Evolutionary conservation across 306 rosid genomes (phyloP).

Genomic region (Fagus sylvatica): DNA sequence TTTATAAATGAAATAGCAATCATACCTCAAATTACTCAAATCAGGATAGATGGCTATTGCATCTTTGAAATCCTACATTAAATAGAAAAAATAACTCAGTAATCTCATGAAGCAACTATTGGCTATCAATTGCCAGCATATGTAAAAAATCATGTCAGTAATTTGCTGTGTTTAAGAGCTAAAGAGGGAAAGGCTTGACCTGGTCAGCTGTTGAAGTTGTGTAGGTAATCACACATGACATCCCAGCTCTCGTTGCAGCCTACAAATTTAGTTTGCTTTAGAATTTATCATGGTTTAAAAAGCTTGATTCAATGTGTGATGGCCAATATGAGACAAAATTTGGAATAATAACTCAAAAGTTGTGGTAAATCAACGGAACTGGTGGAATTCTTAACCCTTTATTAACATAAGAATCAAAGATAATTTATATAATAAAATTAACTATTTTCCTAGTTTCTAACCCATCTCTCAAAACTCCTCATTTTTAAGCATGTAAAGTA

Average conservation of each 20-base stretch:
- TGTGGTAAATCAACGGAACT: background rate
- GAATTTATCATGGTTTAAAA: no score
- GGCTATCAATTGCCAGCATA: slow-evolving; percentile 1
- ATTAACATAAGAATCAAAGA: background rate
- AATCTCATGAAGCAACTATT: slow-evolving; percentile 14
- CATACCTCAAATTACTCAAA: slow-evolving; percentile 76
- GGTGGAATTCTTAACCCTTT: background rate
- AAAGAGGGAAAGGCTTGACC: slow-evolving; percentile 42
- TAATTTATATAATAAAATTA: no score
- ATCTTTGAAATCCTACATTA: slow-evolving; percentile 74
- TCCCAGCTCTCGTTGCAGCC: slow-evolving; percentile 95
- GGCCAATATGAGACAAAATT: slow-evolving; percentile 11
- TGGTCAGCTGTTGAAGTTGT: slow-evolving; percentile 88
- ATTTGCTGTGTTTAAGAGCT: slow-evolving; percentile 5
- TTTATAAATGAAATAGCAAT: background rate
- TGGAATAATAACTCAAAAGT: slow-evolving; percentile 8
- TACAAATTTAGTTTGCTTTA: slow-evolving; percentile 34
- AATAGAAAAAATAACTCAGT: slow-evolving; percentile 10
- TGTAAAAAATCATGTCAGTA: slow-evolving; percentile 2
- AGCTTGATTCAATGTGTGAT: slow-evolving; percentile 9
- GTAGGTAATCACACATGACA: slow-evolving; percentile 81
- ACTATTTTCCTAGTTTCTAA: no score
- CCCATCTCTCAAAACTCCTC: slow-evolving; percentile 5
- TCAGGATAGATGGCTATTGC: slow-evolving; percentile 85
- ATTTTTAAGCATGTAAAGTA: slow-evolving; percentile 1